phyloP scores from a whole-genome alignment of 2,329 filamentous ascomycete genomes.

The Bipolaris sorokiniana region DNA sequence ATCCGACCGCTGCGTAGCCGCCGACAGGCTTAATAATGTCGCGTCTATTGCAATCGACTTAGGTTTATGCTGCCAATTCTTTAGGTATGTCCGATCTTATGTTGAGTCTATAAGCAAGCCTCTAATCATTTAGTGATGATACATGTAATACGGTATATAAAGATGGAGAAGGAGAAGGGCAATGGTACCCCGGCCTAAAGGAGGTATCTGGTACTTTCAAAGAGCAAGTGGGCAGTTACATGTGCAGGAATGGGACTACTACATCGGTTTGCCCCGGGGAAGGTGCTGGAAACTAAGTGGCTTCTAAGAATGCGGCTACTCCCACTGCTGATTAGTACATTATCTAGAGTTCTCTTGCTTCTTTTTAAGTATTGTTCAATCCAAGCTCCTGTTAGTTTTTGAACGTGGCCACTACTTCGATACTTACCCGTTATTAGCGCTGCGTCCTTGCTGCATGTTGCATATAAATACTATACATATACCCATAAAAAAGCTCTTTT shows the following conservation, averaged over 20 bases:
- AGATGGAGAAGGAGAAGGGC: neutral
- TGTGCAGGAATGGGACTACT: constrained; percentile 14
- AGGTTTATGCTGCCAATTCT: constrained; percentile 11
- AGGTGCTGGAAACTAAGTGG: neutral
- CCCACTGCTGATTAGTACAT: neutral
- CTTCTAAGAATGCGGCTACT: neutral
- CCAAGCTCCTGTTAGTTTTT: no score
- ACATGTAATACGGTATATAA: neutral
- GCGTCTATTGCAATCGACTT: constrained; percentile 10
- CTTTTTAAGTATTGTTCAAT: no score
- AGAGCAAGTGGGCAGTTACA: constrained; percentile 16
- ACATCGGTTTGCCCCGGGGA: constrained; percentile 8
- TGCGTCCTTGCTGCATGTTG: neutral
- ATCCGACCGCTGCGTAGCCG: constrained; percentile 9
- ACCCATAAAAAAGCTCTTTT: neutral
- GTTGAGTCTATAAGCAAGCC: neutral
- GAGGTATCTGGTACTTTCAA: constrained; percentile 8
- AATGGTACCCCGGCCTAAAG: constrained; percentile 12
- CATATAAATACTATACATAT: neutral
- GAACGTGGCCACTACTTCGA: no score
- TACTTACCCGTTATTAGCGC: neutral
- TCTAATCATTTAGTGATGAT: constrained; percentile 11
- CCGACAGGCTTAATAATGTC: constrained; percentile 13
- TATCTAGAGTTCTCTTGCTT: no score
- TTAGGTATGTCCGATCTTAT: constrained; percentile 10